Percentiles rank a stretch among this genome's conserved stretches.
phyloP scores from a whole-genome alignment of 352 stramenopile species.

The Phytophthora fragariae region DNA sequence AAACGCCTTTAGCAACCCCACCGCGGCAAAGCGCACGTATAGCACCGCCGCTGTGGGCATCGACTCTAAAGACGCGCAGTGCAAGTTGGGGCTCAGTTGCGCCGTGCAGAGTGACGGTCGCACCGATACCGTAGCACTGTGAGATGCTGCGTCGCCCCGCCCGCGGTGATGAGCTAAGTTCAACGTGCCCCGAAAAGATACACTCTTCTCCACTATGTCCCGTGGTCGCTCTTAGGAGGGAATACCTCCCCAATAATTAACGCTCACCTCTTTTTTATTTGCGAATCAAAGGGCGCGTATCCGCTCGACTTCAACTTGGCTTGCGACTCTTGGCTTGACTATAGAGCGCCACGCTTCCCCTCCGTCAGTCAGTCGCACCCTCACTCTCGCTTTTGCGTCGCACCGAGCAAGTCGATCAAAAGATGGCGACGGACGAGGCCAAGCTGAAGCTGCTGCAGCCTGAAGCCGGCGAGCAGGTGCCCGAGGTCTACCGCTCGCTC shows the following conservation, averaged over 20 bases:
- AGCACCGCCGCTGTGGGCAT: neutral
- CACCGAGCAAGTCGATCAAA: neutral
- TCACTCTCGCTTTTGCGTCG: conserved; percentile 1
- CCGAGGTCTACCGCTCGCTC: conserved; percentile 68
- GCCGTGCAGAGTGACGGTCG: too few relatives aligned
- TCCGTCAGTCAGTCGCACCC: neutral
- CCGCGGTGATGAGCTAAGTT: neutral
- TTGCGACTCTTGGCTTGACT: neutral
- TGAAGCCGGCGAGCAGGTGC: conserved; percentile 43
- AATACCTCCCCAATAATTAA: neutral
- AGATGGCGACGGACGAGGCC: conserved; percentile 8
- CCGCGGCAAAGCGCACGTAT: neutral
- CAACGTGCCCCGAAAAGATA: neutral
- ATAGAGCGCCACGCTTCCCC: neutral
- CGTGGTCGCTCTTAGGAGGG: neutral
- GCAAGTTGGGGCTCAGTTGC: neutral
- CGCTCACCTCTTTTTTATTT: neutral
- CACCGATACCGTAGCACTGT: neutral
- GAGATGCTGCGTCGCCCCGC: neutral
- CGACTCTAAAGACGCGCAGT: neutral
- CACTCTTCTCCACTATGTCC: neutral
- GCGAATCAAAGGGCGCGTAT: neutral
- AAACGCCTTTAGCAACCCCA: neutral
- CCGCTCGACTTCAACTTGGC: neutral
- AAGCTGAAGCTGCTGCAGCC: conserved; percentile 26